Evolutionary conservation across 768 basidiomycete genomes (phyloP).

Genomic region (Amanita brunnescens): DNA sequence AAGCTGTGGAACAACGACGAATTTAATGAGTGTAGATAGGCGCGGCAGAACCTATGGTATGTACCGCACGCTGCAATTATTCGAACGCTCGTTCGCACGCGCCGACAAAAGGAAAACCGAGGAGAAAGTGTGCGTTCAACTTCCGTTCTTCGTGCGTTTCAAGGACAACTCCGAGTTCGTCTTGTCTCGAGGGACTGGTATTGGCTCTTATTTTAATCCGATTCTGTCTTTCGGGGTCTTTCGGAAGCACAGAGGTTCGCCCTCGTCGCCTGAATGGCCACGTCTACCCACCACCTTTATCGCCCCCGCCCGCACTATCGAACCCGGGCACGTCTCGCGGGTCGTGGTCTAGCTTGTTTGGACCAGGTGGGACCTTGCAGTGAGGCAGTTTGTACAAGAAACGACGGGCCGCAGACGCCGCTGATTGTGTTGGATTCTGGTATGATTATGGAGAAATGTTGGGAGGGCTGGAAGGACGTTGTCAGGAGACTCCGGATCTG

Average conservation of each 20-base stretch:
- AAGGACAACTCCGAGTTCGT: too few species aligned
- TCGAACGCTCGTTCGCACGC: too few species aligned
- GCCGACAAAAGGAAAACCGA: too few species aligned
- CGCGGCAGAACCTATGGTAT: too few species aligned
- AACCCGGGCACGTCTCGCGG: conserved; percentile 42
- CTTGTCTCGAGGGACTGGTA: too few species aligned
- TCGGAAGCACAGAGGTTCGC: conserved; percentile 12
- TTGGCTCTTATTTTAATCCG: too few species aligned
- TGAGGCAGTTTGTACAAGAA: conserved; percentile 61
- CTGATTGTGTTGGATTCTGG: conserved; percentile 18
- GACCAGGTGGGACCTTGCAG: conserved; percentile 47
- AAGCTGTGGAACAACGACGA: too few species aligned
- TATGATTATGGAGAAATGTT: neutral
- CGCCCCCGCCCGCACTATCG: conserved; percentile 40
- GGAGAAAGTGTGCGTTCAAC: too few species aligned
- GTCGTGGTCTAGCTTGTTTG: conserved; percentile 78
- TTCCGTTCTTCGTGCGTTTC: too few species aligned
- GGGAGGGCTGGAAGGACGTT: neutral
- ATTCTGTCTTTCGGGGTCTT: too few species aligned
- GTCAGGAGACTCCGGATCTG: neutral
- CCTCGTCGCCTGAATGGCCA: conserved; percentile 46
- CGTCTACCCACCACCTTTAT: conserved; percentile 33
- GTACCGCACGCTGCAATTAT: too few species aligned
- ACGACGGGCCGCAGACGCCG: conserved; percentile 32
- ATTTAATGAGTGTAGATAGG: too few species aligned